Percentiles rank a stretch among this genome's conserved stretches.
These are phyloP conservation scores for Claviceps africana DNA, from an alignment of 2,329 filamentous ascomycete genomes.

Conservation along the genomic window DNA sequence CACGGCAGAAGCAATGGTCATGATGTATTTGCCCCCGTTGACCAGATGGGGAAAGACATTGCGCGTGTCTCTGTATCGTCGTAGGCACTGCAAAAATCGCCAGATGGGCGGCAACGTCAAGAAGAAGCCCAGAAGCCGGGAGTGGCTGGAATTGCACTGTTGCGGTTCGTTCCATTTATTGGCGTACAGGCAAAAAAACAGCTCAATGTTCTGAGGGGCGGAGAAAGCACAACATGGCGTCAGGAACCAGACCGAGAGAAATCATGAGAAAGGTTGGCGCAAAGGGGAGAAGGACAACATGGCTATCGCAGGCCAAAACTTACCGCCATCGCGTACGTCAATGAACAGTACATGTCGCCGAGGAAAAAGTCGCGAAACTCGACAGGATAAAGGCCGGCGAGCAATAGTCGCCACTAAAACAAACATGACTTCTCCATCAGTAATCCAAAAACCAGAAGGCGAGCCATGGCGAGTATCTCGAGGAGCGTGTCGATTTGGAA, in stretches of 20 bases:
- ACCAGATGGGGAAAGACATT: conserved; percentile 86
- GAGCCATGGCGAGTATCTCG: background rate
- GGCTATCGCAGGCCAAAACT: conserved; percentile 22
- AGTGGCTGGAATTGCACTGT: conserved; percentile 76
- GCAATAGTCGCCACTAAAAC: conserved; percentile 62
- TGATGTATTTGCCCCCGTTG: conserved; percentile 83
- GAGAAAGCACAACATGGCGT: background rate
- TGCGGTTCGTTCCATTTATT: conserved; percentile 56
- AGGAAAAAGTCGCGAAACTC: conserved; percentile 97
- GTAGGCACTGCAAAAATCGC: conserved; percentile 80
- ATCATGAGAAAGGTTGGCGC: too few species aligned
- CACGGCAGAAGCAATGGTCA: conserved; percentile 68
- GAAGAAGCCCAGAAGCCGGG: conserved; percentile 75
- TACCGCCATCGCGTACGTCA: conserved; percentile 80
- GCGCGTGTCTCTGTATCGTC: conserved; percentile 74
- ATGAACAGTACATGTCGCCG: conserved; percentile 92
- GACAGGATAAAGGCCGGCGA: conserved; percentile 80
- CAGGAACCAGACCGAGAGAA: background rate
- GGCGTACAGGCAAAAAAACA: conserved; percentile 94
- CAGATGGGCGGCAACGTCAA: conserved; percentile 71
- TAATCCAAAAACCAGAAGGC: background rate
- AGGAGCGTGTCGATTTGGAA: background rate
- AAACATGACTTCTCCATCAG: background rate
- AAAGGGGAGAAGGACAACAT: background rate
- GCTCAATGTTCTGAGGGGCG: conserved; percentile 56